phyloP scores from a whole-genome alignment of 768 basidiomycete genomes.

The Imleria badia region DNA sequence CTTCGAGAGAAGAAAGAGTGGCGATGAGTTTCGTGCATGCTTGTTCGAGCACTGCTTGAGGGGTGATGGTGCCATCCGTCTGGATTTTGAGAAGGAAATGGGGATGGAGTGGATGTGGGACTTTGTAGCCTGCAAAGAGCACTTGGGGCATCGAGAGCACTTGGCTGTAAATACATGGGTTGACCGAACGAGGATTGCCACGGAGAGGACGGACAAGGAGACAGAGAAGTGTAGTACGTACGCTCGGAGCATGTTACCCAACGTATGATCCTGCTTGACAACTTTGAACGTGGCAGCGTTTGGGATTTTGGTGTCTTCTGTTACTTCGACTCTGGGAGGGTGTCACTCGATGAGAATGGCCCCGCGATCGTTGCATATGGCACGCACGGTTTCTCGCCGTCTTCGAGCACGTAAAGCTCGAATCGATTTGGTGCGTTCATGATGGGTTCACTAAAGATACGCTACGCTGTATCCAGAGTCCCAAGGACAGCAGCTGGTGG shows the following conservation, averaged over 20 bases:
- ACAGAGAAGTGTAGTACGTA: conserved; percentile 40
- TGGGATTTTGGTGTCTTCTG: conserved; percentile 96
- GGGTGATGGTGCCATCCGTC: conserved; percentile 85
- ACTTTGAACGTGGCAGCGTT: conserved; percentile 95
- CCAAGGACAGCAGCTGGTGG: background rate
- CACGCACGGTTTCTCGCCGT: conserved; percentile 91
- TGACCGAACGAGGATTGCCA: background rate
- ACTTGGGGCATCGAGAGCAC: conserved; percentile 84
- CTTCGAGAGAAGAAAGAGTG: conserved; percentile 63
- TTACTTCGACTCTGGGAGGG: conserved; percentile 74
- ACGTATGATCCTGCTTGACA: conserved; percentile 95
- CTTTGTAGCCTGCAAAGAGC: conserved; percentile 97
- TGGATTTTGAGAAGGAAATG: conserved; percentile 95
- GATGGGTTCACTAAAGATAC: conserved; percentile 3
- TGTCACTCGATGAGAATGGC: conserved; percentile 2
- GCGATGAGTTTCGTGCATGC: conserved; percentile 82
- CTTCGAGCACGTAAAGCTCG: conserved; percentile 88
- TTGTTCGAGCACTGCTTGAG: conserved; percentile 77
- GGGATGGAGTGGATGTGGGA: conserved; percentile 94
- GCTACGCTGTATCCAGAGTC: background rate
- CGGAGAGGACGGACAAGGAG: background rate
- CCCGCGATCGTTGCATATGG: background rate
- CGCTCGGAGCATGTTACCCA: conserved; percentile 97
- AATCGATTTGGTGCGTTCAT: conserved; percentile 97
- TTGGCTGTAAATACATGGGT: conserved; percentile 55